Conservation (phyloP, 2,329 filamentous ascomycete species). For the Colletotrichum endophyticum region DNA sequence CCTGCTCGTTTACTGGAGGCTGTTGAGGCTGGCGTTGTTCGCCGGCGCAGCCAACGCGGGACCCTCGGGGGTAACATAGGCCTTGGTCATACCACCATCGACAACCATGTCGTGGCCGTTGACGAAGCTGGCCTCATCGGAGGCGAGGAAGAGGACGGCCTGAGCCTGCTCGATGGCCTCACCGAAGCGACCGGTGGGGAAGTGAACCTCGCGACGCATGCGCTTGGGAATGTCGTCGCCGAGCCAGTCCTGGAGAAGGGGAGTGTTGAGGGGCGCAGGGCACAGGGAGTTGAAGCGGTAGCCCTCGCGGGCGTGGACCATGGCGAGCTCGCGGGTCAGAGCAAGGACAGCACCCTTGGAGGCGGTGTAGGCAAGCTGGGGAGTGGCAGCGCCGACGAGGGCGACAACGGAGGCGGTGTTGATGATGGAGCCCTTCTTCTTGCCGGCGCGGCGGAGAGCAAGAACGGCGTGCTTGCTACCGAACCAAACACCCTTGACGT, state of each 20-base stretch:
- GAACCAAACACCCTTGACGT: conserved; percentile 98
- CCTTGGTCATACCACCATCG: conserved; percentile 94
- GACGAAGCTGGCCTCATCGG: conserved; percentile 87
- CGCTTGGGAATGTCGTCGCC: conserved; percentile 86
- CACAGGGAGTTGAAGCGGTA: conserved; percentile 92
- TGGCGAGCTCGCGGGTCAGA: conserved; percentile 87
- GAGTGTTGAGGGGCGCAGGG: conserved; percentile 90
- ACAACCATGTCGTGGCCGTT: conserved; percentile 94
- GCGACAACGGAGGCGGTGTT: conserved; percentile 92
- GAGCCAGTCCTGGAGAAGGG: conserved; percentile 90
- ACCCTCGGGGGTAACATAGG: conserved; percentile 77
- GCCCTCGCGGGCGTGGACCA: conserved; percentile 88
- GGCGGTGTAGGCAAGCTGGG: conserved; percentile 91
- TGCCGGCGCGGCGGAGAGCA: conserved; percentile 78
- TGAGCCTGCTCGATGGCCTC: conserved; percentile 95
- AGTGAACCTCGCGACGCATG: conserved; percentile 83
- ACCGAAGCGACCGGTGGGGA: conserved; percentile 86
- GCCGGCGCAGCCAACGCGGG: conserved; percentile 56
- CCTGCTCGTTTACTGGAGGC: neutral
- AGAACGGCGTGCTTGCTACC: conserved; percentile 91
- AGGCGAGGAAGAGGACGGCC: conserved; percentile 85
- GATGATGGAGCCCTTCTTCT: conserved; percentile 82
- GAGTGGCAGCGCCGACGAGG: conserved; percentile 84
- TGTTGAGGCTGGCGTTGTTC: conserved; percentile 57
- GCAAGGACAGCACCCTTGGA: conserved; percentile 93